Evolutionary conservation across 306 rosid genomes (phyloP), one percentile per base, ranked within the genome.

Genomic region (Vigna trinervia): DNA sequence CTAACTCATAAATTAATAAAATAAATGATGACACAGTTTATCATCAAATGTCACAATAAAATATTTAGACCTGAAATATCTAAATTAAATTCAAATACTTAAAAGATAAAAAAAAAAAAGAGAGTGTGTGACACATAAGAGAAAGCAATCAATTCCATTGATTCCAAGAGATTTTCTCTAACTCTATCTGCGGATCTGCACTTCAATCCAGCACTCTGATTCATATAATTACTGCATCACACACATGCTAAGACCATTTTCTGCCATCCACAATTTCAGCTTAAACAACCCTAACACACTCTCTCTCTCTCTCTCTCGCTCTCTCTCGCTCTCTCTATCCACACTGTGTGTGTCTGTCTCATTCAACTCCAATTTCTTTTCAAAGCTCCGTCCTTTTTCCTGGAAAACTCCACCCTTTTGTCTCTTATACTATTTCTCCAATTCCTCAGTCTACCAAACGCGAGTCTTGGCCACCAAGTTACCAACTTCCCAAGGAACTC

Each of bases 381-480:
- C 50, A 26, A 30, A 45, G 50, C 50, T 3, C 43, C 1, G 2
- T 48, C 14, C 4, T 5, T 47, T 12, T 71, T 53, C 62, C 19
- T 22, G 41, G 41, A 68, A 30, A 32, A 78, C 0, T 8, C 17
- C 61, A 36, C 36, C 13, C 15, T 51, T 46, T 52, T 51, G 39
- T 59, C 72, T 12, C 34, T 9, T 30, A 13, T 26, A 36, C 28
- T 0, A 0, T 8, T 5, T 3, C 45, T 34, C 47, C 0, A 41
- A 13, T 43, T 4, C 23, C 47, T 73, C 63, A 64, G 56, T 23
- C 77, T 12, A 12, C 20, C 2, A 8, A 9, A 53, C 43, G 0
- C 26, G 4, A 45, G 23, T 14, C 87, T 80, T 84, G 87, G 12
- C 2, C 59, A 50, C 69, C 85, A 80, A 80, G 87, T 77, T 75